Percentiles rank a stretch among this genome's conserved stretches.
Evolutionary conservation across 1,139 yeast species (phyloP).

Genomic region (Kodamaea anthophila): DNA sequence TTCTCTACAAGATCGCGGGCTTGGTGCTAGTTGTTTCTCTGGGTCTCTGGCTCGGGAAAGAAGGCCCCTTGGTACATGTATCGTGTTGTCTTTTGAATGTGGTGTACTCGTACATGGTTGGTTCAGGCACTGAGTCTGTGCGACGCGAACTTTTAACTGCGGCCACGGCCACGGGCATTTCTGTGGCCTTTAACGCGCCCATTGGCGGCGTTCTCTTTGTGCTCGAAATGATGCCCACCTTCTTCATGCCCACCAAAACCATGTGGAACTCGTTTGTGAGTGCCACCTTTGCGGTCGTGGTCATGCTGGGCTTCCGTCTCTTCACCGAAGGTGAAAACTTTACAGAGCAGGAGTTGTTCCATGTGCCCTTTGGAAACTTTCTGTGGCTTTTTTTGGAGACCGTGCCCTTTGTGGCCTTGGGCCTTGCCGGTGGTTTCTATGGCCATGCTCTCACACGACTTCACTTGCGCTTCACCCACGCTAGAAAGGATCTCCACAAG

Average conservation of each 20-base stretch:
- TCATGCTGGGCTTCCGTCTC: conserved; percentile 49
- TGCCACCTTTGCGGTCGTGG: conserved; percentile 67
- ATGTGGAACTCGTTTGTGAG: conserved; percentile 83
- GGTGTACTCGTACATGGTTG: conserved; percentile 24
- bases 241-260: conserved; percentile 53
- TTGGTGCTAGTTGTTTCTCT: conserved; percentile 65
- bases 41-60: conserved; percentile 88
- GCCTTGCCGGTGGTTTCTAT: conserved; percentile 61
- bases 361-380: conserved; percentile 59
- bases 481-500: conserved; percentile 8
- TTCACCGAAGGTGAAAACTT: conserved; percentile 52
- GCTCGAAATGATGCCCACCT: conserved; percentile 64
- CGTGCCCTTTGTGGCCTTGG: conserved; percentile 61
- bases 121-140: conserved; percentile 46
- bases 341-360: conserved; percentile 53
- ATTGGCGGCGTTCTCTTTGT: conserved; percentile 91
- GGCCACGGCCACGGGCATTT: conserved; percentile 89
- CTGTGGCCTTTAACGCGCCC: conserved; percentile 91
- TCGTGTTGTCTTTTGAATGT: conserved; percentile 56
- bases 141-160: conserved; percentile 68
- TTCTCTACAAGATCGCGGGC: conserved; percentile 47
- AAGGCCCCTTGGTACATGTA: conserved; percentile 89
- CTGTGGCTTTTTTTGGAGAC: conserved; percentile 70
- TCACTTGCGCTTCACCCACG: conserved; percentile 30
- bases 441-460: conserved; percentile 51